Base-by-base conservation (phyloP, 202 grass and related monocot species). In the Saccharum hybrid region DNA sequence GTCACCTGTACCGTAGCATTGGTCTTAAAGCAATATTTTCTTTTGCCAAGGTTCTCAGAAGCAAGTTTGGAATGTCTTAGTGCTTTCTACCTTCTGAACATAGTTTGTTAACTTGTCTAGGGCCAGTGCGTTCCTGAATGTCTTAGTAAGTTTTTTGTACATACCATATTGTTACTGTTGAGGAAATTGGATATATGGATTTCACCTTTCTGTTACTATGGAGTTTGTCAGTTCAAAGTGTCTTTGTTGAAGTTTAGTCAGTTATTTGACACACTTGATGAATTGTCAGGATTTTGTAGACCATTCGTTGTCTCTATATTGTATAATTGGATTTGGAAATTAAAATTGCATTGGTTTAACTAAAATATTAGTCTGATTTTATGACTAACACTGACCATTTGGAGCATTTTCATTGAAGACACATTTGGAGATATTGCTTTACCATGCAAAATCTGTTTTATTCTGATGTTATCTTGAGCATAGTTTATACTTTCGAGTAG, bases 401-500 rank as follows among this genome's bases (percentile, higher is more conserved):
- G 51, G 51, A 34, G 1, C 11, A 42, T 69, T 10, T 46, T 34
- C 38, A 36, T 66, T 34, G 0, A 85, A 38, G 71, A 23, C 11
- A 56, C 14, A 61, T 23, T 23, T 59, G 31, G 42, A 74, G 40
- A 45, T 37, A 1, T 43, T 86, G 16, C 28, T 5, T 19, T 78
- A 10, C 21, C 66, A 46, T 67, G 2, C 15, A 63, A 46, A 68
- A 21, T 61, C 2, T 60, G 7, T 56, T 49, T 52, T 75, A n/a
- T 49, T 85, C 2, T 65, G 43, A 42, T 66, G 10, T 64, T 85
- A 76, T 22, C 46, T 46, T 77, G 65, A 48, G 51, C 75, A 84
- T 63, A 63, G 63, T 76, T 84, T 72, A 84, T 63, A 54, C 51
- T 71, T 84, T 71, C 2, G 18, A 72, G 18, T 71, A 84, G 8